Conservation (phyloP, 2,329 filamentous ascomycete species). For the Rosellinia necatrix region DNA sequence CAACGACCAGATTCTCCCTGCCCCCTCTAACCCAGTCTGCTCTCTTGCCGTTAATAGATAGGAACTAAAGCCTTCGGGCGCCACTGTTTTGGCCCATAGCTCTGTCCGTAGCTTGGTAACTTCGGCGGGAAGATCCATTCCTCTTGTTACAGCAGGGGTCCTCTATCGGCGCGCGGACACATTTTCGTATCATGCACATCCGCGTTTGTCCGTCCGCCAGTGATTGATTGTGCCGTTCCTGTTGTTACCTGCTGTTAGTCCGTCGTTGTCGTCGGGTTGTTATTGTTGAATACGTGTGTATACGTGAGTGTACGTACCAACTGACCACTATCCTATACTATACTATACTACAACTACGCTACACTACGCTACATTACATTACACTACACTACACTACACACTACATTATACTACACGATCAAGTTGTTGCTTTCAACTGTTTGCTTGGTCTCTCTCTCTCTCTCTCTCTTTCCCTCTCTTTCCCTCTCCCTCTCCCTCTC, state of each 20-base stretch:
- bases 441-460: conserved; percentile 9
- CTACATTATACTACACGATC: not conserved
- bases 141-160: conserved; percentile 23
- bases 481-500: no score
- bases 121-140: conserved; percentile 16
- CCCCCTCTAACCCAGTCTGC: not conserved
- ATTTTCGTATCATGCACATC: conserved; percentile 24
- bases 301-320: no score
- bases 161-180: conserved; percentile 14
- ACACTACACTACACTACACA: no score
- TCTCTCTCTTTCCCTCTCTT: not conserved
- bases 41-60: conserved; percentile 3
- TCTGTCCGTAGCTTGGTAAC: conserved; percentile 19
- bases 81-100: conserved; percentile 15
- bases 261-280: no score
- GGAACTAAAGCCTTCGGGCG: conserved; percentile 12
- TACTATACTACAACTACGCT: no score
- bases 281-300: no score
- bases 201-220: conserved; percentile 14
- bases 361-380: no score
- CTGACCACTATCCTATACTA: no score
- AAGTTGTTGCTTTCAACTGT: not conserved
- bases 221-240: conserved; percentile 9
- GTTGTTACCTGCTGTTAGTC: conserved; percentile 3
- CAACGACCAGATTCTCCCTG: not conserved